These are phyloP conservation scores for Cryptosporidium bovis DNA, from an alignment of 169 alveolate genomes.

Conservation along the genomic window DNA sequence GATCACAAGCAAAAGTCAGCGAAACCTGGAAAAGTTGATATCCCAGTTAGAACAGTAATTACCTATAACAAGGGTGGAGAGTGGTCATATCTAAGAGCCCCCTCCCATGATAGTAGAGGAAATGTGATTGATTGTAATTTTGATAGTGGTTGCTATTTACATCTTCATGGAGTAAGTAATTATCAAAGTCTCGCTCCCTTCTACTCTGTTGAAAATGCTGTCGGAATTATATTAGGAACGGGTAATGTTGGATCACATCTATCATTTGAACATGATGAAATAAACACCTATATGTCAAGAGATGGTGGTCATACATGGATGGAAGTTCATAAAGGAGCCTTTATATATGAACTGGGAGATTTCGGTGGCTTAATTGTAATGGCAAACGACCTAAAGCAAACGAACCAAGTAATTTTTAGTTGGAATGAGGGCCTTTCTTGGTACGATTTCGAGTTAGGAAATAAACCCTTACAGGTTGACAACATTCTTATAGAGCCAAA, in stretches of 20 bases:
- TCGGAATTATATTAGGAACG: slow-evolving; percentile 96
- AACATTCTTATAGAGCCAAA: slow-evolving; percentile 96
- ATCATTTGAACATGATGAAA: slow-evolving; percentile 86
- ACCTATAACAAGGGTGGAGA: slow-evolving; percentile 98
- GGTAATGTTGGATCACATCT: slow-evolving; percentile 94
- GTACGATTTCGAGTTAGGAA: slow-evolving; percentile 92
- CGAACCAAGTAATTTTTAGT: slow-evolving; percentile 90
- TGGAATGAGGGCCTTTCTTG: slow-evolving; percentile 98
- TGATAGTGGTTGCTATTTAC: slow-evolving; percentile 92
- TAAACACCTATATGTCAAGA: slow-evolving; percentile 94
- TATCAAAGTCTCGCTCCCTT: slow-evolving; percentile 92
- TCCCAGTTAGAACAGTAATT: slow-evolving; percentile 89
- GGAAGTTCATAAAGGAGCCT: slow-evolving; percentile 97
- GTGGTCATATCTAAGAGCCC: slow-evolving; percentile 96
- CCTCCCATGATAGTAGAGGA: slow-evolving; percentile 92
- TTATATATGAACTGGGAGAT: slow-evolving; percentile 97
- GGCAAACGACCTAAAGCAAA: slow-evolving; percentile 92
- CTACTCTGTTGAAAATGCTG: slow-evolving; percentile 95
- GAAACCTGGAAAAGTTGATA: slow-evolving; percentile 81
- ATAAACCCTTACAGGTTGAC: slow-evolving; percentile 89
- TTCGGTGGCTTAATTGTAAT: slow-evolving; percentile 98
- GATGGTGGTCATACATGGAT: slow-evolving; percentile 98
- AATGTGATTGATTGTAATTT: slow-evolving; percentile 90
- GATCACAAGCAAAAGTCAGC: slow-evolving; percentile 61
- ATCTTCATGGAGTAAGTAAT: slow-evolving; percentile 91